phyloP scores from a whole-genome alignment of 2,329 filamentous ascomycete genomes.

The Westerdykella sp. region DNA sequence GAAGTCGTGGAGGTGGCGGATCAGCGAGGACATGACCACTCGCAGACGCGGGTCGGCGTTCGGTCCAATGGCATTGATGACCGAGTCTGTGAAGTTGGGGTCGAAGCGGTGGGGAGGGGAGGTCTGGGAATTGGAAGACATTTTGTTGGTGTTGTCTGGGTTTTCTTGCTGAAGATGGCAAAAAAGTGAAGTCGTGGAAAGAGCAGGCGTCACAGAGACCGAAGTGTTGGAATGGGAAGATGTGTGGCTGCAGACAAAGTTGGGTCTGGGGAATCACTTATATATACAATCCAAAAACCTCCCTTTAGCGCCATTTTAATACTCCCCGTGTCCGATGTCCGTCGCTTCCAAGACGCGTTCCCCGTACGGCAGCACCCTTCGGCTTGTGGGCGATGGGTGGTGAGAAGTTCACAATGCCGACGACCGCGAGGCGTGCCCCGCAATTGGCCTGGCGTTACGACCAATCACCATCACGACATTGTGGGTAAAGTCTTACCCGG shows the following conservation, averaged over 20 bases:
- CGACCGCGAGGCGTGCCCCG: conserved; percentile 17
- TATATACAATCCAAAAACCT: background rate
- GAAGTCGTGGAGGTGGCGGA: conserved; percentile 72
- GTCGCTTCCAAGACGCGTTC: no score
- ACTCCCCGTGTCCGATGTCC: no score
- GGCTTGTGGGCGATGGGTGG: conserved; percentile 1
- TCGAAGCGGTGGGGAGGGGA: conserved; percentile 51
- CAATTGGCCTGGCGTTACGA: conserved; percentile 2
- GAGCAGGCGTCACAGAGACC: conserved; percentile 5
- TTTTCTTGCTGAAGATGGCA: background rate
- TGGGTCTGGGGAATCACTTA: background rate
- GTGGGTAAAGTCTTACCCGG: conserved; percentile 24
- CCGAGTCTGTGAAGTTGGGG: conserved; percentile 68
- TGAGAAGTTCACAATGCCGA: conserved; percentile 15
- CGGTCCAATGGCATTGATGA: conserved; percentile 67
- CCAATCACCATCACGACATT: conserved; percentile 7
- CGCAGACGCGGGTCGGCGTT: conserved; percentile 60
- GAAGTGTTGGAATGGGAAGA: no score
- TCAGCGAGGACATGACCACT: conserved; percentile 57
- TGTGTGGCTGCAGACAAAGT: no score
- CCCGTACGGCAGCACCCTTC: background rate
- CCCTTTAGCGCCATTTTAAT: background rate
- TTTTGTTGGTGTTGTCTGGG: conserved; percentile 1
- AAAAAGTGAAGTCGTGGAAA: conserved; percentile 1
- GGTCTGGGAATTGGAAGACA: conserved; percentile 14